Conservation (phyloP, 2,329 filamentous ascomycete genomes). For the Madurella fahalii region DNA sequence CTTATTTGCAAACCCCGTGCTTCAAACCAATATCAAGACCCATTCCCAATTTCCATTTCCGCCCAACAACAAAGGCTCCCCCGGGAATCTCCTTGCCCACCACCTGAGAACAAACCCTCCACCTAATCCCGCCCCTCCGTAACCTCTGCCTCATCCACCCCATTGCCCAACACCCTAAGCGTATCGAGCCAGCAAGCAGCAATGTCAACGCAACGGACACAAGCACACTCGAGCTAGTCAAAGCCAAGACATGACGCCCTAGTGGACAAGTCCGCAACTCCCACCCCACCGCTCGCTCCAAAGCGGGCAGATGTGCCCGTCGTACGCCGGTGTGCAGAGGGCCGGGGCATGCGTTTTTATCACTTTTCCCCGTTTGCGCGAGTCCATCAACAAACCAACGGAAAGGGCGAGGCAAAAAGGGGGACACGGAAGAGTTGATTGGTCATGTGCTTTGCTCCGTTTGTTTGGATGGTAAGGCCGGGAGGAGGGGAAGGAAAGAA, state of each 20-base stretch:
- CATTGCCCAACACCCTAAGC: constrained; percentile 11
- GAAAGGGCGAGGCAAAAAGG: too few species aligned
- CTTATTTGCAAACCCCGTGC: too few species aligned
- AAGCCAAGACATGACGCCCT: constrained; percentile 41
- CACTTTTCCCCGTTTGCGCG: neutral
- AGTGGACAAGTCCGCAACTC: constrained; percentile 38
- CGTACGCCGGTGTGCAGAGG: constrained; percentile 47
- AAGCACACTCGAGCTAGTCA: constrained; percentile 37
- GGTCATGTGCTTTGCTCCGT: neutral
- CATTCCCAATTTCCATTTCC: neutral
- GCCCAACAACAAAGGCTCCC: neutral
- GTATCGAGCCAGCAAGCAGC: constrained; percentile 23
- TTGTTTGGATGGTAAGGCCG: neutral
- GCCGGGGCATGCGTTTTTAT: constrained; percentile 44
- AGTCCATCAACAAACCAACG: neutral
- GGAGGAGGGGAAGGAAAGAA: neutral
- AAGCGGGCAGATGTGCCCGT: constrained; percentile 50
- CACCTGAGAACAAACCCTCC: too few species aligned
- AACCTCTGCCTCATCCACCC: neutral
- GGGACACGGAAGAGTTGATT: neutral
- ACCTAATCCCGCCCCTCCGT: too few species aligned
- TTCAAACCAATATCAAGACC: neutral
- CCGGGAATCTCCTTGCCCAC: neutral
- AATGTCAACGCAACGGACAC: constrained; percentile 34
- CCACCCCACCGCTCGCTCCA: constrained; percentile 45